These are phyloP conservation scores for Termitomyces sp. DNA, from an alignment of 768 basidiomycete genomes.

Conservation along the genomic window DNA sequence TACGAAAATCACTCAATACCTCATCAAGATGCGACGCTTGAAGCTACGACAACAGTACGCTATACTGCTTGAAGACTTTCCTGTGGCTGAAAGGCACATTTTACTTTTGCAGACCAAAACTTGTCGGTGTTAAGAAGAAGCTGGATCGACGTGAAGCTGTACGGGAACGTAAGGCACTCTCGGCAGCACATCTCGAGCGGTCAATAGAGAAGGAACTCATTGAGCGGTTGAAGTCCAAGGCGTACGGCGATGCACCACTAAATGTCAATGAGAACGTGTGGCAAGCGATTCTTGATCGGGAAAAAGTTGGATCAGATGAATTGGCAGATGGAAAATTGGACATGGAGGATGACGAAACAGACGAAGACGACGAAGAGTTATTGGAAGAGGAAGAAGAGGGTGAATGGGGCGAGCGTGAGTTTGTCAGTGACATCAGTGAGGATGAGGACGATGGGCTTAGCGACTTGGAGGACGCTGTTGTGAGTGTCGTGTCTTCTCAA, in stretches of 20 bases:
- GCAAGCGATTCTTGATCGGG: slow-evolving; percentile 85
- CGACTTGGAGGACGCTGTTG: slow-evolving; percentile 65
- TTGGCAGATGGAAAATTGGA: slow-evolving; percentile 46
- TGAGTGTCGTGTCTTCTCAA: slow-evolving; percentile 26
- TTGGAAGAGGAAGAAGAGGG: slow-evolving; percentile 42
- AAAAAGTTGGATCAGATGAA: slow-evolving; percentile 50
- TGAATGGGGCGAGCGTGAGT: slow-evolving; percentile 60
- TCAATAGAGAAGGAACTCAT: slow-evolving; percentile 96
- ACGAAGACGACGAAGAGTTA: slow-evolving; percentile 58
- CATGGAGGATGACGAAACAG: slow-evolving; percentile 51
- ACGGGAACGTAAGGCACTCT: slow-evolving; percentile 92
- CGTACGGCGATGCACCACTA: slow-evolving; percentile 94
- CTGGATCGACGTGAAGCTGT: slow-evolving; percentile 87
- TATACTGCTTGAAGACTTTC: neutral
- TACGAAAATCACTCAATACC: slow-evolving; percentile 98
- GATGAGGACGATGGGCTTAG: slow-evolving; percentile 60
- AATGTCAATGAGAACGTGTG: slow-evolving; percentile 98
- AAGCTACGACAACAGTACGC: slow-evolving; percentile 82
- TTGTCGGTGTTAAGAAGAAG: slow-evolving; percentile 96
- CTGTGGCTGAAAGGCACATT: neutral
- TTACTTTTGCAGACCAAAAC: slow-evolving; percentile 63
- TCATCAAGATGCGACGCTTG: slow-evolving; percentile 95
- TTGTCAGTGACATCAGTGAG: slow-evolving; percentile 70
- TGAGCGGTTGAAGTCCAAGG: slow-evolving; percentile 92
- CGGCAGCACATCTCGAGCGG: slow-evolving; percentile 91